A percentile compares a stretch with the other conserved stretches of the same genome.
Evolutionary conservation across 139 green algal genomes (phyloP).

Genomic region (Chlamydomonas asymmetrica): DNA sequence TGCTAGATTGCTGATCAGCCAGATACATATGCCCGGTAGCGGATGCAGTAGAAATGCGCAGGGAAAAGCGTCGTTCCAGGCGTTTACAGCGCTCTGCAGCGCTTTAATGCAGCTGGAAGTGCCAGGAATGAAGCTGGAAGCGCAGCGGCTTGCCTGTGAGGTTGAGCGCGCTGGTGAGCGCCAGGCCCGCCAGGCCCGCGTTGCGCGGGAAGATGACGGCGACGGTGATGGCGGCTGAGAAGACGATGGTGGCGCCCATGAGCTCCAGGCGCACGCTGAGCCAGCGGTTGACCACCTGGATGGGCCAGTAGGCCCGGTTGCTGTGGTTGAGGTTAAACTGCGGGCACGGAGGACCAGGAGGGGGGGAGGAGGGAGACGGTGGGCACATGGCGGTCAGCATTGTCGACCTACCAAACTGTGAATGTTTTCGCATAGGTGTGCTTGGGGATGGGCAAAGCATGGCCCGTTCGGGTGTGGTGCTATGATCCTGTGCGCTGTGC

Average conservation of each 20-base stretch:
- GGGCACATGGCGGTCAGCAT: not conserved
- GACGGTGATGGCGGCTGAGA: constrained; percentile 56
- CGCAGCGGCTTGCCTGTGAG: constrained; percentile 76
- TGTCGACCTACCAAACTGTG: no score
- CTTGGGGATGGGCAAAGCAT: no score
- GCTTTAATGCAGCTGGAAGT: no score
- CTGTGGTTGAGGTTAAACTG: constrained; percentile 33
- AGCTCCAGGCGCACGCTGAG: constrained; percentile 90
- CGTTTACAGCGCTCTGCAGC: no score
- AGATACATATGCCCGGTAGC: no score
- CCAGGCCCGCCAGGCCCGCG: constrained; percentile 86
- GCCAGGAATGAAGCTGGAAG: no score
- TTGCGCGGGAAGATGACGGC: constrained; percentile 56
- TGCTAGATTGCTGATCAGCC: no score
- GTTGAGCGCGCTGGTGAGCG: constrained; percentile 84
- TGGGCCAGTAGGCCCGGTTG: constrained; percentile 51
- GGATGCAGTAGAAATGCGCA: no score
- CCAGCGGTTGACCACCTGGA: constrained; percentile 87
- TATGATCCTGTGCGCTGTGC: no score
- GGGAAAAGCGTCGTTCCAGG: no score
- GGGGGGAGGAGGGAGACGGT: not conserved
- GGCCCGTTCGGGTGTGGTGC: no score
- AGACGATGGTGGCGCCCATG: constrained; percentile 74
- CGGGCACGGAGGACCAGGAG: not conserved
- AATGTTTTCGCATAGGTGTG: no score